Percentiles rank a stretch among this genome's conserved stretches.
These are phyloP conservation scores for Symbiotaphrina buchneri DNA, from an alignment of 495 filamentous ascomycete genomes.

Conservation along the genomic window DNA sequence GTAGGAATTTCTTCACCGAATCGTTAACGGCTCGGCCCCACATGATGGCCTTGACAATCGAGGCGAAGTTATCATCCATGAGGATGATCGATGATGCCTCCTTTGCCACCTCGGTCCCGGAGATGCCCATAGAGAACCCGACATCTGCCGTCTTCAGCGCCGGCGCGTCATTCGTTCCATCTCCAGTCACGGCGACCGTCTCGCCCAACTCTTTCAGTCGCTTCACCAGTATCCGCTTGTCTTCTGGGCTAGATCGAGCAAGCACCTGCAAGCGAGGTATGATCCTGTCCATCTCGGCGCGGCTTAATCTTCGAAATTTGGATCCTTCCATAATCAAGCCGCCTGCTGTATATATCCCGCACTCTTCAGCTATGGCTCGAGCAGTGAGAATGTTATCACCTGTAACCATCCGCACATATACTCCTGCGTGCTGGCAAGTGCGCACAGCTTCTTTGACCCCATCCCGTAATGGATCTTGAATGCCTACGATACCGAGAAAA, in stretches of 20 bases:
- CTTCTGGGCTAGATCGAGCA: constrained; percentile 64
- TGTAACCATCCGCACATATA: constrained; percentile 79
- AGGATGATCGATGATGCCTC: constrained; percentile 86
- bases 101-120: constrained; percentile 81
- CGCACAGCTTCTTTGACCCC: constrained; percentile 61
- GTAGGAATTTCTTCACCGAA: constrained; percentile 75
- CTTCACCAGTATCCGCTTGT: constrained; percentile 63
- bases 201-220: constrained; percentile 67
- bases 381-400: constrained; percentile 74
- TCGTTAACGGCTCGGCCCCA: constrained; percentile 84
- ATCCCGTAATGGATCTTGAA: constrained; percentile 37
- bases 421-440: constrained; percentile 53
- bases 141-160: constrained; percentile 75
- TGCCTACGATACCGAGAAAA: constrained; percentile 38
- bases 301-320: constrained; percentile 46
- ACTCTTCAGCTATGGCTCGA: constrained; percentile 66
- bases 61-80: constrained; percentile 85
- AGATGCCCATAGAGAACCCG: constrained; percentile 81
- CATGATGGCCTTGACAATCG: constrained; percentile 69
- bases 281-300: constrained; percentile 39
- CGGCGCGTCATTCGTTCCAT: constrained; percentile 82
- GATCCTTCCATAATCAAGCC: constrained; percentile 72
- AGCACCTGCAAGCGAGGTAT: constrained; percentile 66
- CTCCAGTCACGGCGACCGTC: constrained; percentile 82
- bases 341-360: constrained; percentile 55